phyloP scores from a whole-genome alignment of 1,284 basidiomycete species.

The Vanrija sp. region DNA sequence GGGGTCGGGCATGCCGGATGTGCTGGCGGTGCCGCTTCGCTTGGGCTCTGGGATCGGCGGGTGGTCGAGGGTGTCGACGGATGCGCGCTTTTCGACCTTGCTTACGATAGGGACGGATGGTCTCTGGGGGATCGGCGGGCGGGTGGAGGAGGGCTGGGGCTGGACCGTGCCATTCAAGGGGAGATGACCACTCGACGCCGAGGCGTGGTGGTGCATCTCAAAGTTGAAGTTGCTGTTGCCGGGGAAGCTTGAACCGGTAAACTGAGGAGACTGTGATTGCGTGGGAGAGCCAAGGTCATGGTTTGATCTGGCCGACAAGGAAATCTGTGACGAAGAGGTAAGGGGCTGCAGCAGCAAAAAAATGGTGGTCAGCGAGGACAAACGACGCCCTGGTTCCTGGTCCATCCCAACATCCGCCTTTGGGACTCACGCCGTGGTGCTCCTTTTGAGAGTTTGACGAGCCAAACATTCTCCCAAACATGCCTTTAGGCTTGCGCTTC shows the following conservation, averaged over 20 bases:
- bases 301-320: slow-evolving; percentile 6
- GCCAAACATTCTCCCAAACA: slow-evolving; percentile 48
- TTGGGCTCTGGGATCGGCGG: too few relatives aligned
- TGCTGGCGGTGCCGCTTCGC: too few relatives aligned
- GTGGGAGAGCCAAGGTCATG: too few relatives aligned
- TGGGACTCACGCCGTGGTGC: slow-evolving; percentile 2
- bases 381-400: too few relatives aligned
- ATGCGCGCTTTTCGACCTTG: slow-evolving; percentile 4
- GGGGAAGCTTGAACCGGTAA: too few relatives aligned
- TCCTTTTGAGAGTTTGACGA: slow-evolving; percentile 15
- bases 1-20: too few relatives aligned
- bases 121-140: slow-evolving; percentile 14
- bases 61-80: neutral
- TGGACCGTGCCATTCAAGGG: too few relatives aligned
- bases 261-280: slow-evolving; percentile 2
- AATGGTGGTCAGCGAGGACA: too few relatives aligned
- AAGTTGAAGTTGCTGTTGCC: neutral
- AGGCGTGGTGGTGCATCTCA: too few relatives aligned
- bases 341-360: slow-evolving; percentile 5
- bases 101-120: slow-evolving; percentile 11
- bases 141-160: neutral
- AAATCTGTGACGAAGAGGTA: slow-evolving; percentile 12
- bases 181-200: too few relatives aligned
- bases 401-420: neutral
- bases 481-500: slow-evolving; percentile 41